phyloP scores from a whole-genome alignment of 805 yeast genomes.

The Komagataella pseudopastoris region DNA sequence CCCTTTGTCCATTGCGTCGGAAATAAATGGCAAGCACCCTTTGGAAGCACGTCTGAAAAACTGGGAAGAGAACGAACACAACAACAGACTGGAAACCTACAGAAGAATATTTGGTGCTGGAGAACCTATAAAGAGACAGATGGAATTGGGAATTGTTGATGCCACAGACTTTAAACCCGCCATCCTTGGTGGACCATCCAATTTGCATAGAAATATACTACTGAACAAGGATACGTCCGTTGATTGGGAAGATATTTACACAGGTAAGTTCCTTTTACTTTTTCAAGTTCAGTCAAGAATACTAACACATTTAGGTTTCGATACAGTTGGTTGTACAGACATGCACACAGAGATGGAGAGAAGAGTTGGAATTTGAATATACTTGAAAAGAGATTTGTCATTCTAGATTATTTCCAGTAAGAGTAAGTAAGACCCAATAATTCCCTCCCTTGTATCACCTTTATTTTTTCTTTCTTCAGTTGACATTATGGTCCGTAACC shows the following conservation, averaged over 20 bases:
- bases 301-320: slow-evolving; percentile 1
- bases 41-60: slow-evolving; percentile 58
- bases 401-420: background rate
- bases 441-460: background rate
- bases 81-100: slow-evolving; percentile 60
- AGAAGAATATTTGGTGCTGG: slow-evolving; percentile 84
- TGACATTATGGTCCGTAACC: too few relatives aligned
- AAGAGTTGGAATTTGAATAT: slow-evolving; percentile 32
- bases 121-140: slow-evolving; percentile 81
- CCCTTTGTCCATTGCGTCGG: slow-evolving; percentile 43
- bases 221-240: slow-evolving; percentile 61
- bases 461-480: too few relatives aligned
- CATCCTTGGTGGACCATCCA: slow-evolving; percentile 41
- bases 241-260: slow-evolving; percentile 92
- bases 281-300: slow-evolving; percentile 22
- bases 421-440: background rate
- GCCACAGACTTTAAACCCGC: slow-evolving; percentile 58
- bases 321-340: slow-evolving; percentile 16
- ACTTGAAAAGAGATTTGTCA: background rate
- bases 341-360: slow-evolving; percentile 68
- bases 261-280: slow-evolving; percentile 10
- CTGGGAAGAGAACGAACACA: slow-evolving; percentile 73
- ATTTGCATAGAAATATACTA: slow-evolving; percentile 66
- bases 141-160: slow-evolving; percentile 73
- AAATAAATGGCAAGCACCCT: slow-evolving; percentile 74